Base-by-base conservation (phyloP, 108 stramenopile genomes). In the Cyclotella baltica region DNA sequence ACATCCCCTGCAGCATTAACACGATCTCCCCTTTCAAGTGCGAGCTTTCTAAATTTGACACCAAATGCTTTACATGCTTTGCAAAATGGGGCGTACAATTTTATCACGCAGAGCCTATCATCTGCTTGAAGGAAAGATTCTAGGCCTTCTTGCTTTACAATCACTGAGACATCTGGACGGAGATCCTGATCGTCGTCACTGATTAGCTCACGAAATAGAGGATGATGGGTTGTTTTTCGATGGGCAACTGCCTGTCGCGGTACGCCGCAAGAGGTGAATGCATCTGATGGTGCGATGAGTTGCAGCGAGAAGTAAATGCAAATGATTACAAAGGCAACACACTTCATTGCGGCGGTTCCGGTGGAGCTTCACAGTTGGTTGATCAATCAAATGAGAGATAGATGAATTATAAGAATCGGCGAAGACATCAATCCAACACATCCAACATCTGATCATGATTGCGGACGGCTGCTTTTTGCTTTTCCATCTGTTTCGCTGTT, bases 11-110 rank as follows among this genome's bases (percentile, higher is more conserved):
- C 62, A 13, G 77, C 59, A 69, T 81, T 81, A 28, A 70, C 63
- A 3, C 67, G 61, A 66, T 81, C 80, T 1, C 80, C 80, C 62
- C 52, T 73, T 48, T 70, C 68, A 16, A 68, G 46, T 20, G 80
- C 72, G 15, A 81, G 67, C 34, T 70, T 81, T 11, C 80, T 67
- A 27, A 81, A 81, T 55, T 81, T 68, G 27, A 70, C 68, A 19
- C 80, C 80, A 53, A 81, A 81, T 50, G 73, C 73, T 61, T 56
- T 81, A 52, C 80, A 81, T n/a, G 72, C 73, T 63, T 81, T 81
- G 37, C 80, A 81, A 25, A 62, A 81, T 22, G 80, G 80, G 20
- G 80, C 80, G 31, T 74, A 74, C 20, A 81, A 34, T 61, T 67
- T 77, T 4, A n/a, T 61, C 19, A 34, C 27, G 20, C 80, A 81